A percentile compares a stretch with the other conserved stretches of the same genome.
These are phyloP conservation scores for Sporodiniella umbellata DNA, from an alignment of 371 early-diverging fungal species.

Conservation along the genomic window DNA sequence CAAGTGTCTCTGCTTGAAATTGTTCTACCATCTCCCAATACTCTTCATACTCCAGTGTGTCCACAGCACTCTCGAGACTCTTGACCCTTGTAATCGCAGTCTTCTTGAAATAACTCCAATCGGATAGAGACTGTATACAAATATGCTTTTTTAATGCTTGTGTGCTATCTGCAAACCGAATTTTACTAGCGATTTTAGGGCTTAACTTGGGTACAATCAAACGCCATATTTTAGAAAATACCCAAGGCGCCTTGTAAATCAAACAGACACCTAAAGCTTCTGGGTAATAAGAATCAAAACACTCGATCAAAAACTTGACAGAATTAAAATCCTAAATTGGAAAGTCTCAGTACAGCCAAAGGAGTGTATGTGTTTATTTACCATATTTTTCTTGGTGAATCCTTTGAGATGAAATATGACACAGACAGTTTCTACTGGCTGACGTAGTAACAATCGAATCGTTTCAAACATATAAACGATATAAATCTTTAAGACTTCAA, in stretches of 20 bases:
- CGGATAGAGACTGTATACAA: constrained; percentile 26
- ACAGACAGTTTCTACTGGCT: neutral
- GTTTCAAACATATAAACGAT: constrained; percentile 4
- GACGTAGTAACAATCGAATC: constrained; percentile 1
- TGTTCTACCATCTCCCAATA: constrained; percentile 17
- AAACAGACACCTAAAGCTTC: constrained; percentile 78
- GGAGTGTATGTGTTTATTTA: neutral
- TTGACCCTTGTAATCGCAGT: too few relatives aligned
- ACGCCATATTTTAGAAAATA: constrained; percentile 73
- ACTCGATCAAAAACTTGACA: constrained; percentile 76
- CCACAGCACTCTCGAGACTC: too few relatives aligned
- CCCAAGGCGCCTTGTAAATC: constrained; percentile 84
- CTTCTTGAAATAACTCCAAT: constrained; percentile 26
- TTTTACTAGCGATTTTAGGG: constrained; percentile 84
- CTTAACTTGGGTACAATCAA: constrained; percentile 75
- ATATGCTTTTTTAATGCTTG: constrained; percentile 64
- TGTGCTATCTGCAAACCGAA: constrained; percentile 66
- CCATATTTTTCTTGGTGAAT: neutral
- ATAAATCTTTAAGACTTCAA: constrained; percentile 56
- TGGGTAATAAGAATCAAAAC: constrained; percentile 87
- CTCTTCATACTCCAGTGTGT: constrained; percentile 14
- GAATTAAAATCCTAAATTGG: constrained; percentile 61
- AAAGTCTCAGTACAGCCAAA: neutral
- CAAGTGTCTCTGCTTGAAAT: constrained; percentile 19
- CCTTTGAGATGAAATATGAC: neutral